Percentiles rank a stretch among this genome's conserved stretches.
These are phyloP conservation scores for Camellia granthamiana DNA, from an alignment of 148 eudicot species.

Conservation along the genomic window DNA sequence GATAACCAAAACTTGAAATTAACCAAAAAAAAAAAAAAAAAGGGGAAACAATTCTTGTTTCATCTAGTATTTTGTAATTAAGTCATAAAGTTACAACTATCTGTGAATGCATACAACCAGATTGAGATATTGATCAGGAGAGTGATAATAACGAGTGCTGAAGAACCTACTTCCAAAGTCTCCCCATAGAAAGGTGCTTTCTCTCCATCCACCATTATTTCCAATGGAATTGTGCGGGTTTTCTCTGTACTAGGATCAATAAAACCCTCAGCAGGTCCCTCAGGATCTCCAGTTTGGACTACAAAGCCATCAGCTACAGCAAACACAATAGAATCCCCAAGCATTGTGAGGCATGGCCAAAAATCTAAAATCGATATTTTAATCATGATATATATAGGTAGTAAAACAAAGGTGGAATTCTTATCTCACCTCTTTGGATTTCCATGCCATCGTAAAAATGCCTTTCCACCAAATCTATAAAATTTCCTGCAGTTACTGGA, in stretches of 20 bases:
- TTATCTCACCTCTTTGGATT: constrained; percentile 80
- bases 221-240: constrained; percentile 87
- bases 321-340: background rate
- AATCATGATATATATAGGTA: background rate
- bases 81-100: background rate
- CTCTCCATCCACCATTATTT: constrained; percentile 85
- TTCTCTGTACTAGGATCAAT: constrained; percentile 99
- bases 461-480: constrained; percentile 86
- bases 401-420: constrained; percentile 1
- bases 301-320: constrained; percentile 98
- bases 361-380: constrained; percentile 1
- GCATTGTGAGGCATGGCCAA: background rate
- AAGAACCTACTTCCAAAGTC: constrained; percentile 80
- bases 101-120: background rate
- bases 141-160: background rate
- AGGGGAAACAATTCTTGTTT: no score
- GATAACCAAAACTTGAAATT: background rate
- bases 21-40: background rate
- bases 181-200: constrained; percentile 83
- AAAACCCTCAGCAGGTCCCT: constrained; percentile 97
- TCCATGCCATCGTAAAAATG: constrained; percentile 99
- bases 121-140: background rate
- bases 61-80: no score
- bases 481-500: constrained; percentile 96
- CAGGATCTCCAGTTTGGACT: constrained; percentile 99